Evolutionary conservation across 352 stramenopile species (phyloP).

Genomic region (Phytophthora vignae): DNA sequence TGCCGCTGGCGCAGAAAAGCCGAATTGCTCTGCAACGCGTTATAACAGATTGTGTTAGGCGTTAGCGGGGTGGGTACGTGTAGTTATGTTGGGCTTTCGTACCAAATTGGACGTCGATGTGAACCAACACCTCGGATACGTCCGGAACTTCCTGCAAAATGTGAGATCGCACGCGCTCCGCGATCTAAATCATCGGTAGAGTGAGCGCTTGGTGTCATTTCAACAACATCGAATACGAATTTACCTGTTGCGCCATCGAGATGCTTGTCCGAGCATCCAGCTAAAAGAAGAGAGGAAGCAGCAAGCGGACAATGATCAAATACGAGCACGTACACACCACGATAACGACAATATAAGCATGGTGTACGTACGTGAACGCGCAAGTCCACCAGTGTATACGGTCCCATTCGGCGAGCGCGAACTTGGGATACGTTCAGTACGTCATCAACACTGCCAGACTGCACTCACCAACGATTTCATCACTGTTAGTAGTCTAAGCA

Average conservation of each 20-base stretch:
- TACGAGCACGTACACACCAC: neutral
- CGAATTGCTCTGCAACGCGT: slow-evolving; percentile 32
- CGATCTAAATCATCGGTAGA: slow-evolving; percentile 50
- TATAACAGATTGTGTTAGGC: neutral
- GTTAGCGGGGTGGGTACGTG: neutral
- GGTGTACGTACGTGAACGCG: slow-evolving; percentile 74
- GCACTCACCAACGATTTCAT: neutral
- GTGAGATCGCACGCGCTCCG: slow-evolving; percentile 68
- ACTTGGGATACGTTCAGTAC: slow-evolving; percentile 84
- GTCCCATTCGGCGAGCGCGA: slow-evolving; percentile 85
- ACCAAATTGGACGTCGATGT: slow-evolving; percentile 85
- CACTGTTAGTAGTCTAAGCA: neutral
- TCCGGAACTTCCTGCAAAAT: slow-evolving; percentile 75
- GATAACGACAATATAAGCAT: neutral
- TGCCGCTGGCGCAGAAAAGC: slow-evolving; percentile 29
- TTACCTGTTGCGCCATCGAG: slow-evolving; percentile 84
- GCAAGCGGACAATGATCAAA: neutral
- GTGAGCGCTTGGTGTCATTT: neutral
- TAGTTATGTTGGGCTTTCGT: slow-evolving; percentile 1
- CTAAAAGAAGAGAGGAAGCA: slow-evolving; percentile 23
- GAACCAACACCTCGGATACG: slow-evolving; percentile 90
- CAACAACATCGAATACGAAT: neutral
- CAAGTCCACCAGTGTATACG: slow-evolving; percentile 88
- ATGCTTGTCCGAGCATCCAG: slow-evolving; percentile 83
- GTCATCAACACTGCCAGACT: slow-evolving; percentile 85